Conservation (phyloP, 2,329 filamentous ascomycete genomes). For the Teratosphaeria epicoccoides region DNA sequence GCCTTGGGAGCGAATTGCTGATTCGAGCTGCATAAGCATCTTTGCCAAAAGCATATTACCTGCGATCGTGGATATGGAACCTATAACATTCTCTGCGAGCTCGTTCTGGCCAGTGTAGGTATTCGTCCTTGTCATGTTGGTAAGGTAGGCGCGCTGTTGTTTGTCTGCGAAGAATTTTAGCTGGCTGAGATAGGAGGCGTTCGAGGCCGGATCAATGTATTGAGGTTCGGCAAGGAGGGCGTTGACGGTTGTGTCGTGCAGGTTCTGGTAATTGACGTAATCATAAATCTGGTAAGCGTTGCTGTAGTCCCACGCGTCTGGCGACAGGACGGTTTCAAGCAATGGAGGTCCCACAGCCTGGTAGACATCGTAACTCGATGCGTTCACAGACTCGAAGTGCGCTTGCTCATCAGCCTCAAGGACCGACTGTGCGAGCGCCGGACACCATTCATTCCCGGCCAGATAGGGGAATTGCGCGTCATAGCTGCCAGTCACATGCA, state of each 20-base stretch:
- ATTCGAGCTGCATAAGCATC: constrained; percentile 24
- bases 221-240: constrained; percentile 22
- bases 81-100: constrained; percentile 4
- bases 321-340: constrained; percentile 32
- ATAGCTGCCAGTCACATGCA: constrained; percentile 32
- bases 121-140: constrained; percentile 31
- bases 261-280: constrained; percentile 43
- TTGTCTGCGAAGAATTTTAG: constrained; percentile 39
- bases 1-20: constrained; percentile 21
- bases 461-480: constrained; percentile 44
- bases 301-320: constrained; percentile 32
- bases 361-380: constrained; percentile 36
- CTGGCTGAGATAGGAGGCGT: constrained; percentile 16
- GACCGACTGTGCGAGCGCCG: constrained; percentile 23
- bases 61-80: constrained; percentile 29
- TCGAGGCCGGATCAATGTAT: constrained; percentile 12
- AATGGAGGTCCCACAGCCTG: constrained; percentile 32
- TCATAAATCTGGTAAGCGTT: constrained; percentile 47
- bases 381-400: constrained; percentile 31
- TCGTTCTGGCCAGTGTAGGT: constrained; percentile 14
- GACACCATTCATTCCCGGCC: constrained; percentile 30
- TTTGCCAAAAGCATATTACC: constrained; percentile 27
- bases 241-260: constrained; percentile 40
- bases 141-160: constrained; percentile 34
- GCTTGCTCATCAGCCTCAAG: constrained; percentile 32